These are phyloP conservation scores for Hamamelis virginiana DNA, from an alignment of 164 flowering plant genomes.

Conservation along the genomic window DNA sequence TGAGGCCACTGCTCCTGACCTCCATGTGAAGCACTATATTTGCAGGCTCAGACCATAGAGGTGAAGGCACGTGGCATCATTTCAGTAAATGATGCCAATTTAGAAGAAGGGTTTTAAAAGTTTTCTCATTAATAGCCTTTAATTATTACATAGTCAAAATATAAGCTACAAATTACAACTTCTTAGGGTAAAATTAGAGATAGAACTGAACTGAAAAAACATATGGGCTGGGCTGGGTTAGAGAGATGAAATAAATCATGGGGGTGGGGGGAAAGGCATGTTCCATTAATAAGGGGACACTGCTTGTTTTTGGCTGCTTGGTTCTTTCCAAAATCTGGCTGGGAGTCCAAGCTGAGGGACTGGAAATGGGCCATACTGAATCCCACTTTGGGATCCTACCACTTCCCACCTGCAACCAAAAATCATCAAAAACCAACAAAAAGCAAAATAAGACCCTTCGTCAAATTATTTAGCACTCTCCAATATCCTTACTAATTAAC, in stretches of 20 bases:
- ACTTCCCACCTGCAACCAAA: conserved; percentile 49
- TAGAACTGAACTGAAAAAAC: not conserved
- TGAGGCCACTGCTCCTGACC: conserved; percentile 13
- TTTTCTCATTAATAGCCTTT: no score
- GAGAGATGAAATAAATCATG: not conserved
- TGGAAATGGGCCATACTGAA: conserved; percentile 66
- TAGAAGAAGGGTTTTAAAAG: no score
- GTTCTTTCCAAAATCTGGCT: conserved; percentile 55
- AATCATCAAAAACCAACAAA: conserved; percentile 8
- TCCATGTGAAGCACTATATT: conserved; percentile 6
- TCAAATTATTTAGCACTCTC: no score
- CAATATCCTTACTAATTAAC: no score
- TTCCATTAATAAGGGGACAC: not conserved
- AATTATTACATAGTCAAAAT: no score
- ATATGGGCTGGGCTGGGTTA: not conserved
- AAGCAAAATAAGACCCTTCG: no score
- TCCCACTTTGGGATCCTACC: conserved; percentile 34
- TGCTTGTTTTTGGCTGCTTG: conserved; percentile 8
- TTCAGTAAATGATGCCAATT: no score
- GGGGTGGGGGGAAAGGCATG: not conserved
- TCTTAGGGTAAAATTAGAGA: no score
- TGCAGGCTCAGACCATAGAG: no score
- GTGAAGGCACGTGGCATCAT: no score
- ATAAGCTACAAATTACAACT: no score
- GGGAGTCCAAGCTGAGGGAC: conserved; percentile 74